These are phyloP conservation scores for Collybia sordida DNA, from an alignment of 768 basidiomycete genomes.

Conservation along the genomic window DNA sequence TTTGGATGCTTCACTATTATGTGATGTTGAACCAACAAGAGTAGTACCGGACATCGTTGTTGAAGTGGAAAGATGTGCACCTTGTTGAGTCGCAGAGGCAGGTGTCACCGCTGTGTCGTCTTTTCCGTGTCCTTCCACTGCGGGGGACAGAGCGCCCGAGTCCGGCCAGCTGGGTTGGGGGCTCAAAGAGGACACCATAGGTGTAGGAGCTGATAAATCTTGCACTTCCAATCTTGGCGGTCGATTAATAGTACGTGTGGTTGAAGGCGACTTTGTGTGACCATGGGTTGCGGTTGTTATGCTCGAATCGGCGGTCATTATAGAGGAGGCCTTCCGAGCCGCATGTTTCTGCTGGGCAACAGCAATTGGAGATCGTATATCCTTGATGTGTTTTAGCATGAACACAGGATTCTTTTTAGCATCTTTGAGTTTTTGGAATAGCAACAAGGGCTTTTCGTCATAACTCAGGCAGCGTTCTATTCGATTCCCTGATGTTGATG, in stretches of 20 bases:
- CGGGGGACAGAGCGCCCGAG: constrained; percentile 57
- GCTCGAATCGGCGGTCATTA: constrained; percentile 42
- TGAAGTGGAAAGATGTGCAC: constrained; percentile 11
- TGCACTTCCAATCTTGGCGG: constrained; percentile 73
- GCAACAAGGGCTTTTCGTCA: constrained; percentile 94
- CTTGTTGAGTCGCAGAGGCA: constrained; percentile 28
- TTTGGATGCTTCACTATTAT: constrained; percentile 24
- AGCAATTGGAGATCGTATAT: constrained; percentile 95
- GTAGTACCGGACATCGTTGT: constrained; percentile 26
- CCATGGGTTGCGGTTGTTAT: constrained; percentile 43
- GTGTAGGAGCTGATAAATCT: constrained; percentile 50
- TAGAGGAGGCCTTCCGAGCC: constrained; percentile 72
- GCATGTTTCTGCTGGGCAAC: constrained; percentile 97
- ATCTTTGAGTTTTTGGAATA: constrained; percentile 98
- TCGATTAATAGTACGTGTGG: constrained; percentile 45
- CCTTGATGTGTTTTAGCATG: constrained; percentile 96
- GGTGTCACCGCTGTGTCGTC: constrained; percentile 32
- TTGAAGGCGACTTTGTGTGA: constrained; percentile 40
- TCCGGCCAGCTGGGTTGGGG: constrained; percentile 80
- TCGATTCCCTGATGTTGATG: constrained; percentile 52
- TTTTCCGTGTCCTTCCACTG: constrained; percentile 32
- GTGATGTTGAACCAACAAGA: constrained; percentile 22
- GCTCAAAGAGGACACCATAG: constrained; percentile 56
- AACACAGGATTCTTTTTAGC: constrained; percentile 98
- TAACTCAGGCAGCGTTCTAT: constrained; percentile 95